These are phyloP conservation scores for Microcos paniculata DNA, from an alignment of 345 rosid species.

Conservation along the genomic window DNA sequence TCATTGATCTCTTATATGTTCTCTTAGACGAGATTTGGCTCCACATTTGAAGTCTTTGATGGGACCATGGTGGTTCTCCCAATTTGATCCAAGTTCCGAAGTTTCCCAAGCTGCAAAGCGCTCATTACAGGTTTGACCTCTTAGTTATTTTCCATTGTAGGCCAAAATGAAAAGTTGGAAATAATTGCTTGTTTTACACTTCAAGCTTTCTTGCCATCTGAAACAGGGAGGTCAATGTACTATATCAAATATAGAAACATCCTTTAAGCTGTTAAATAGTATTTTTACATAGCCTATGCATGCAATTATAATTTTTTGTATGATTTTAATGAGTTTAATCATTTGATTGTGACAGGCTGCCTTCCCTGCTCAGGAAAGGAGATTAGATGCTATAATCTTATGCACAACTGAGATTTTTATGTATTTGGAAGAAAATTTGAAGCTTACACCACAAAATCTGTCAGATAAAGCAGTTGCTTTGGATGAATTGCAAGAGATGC, in stretches of 20 bases:
- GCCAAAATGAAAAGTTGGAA: too few relatives aligned
- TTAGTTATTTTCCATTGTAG: not conserved
- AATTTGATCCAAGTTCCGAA: slow-evolving; percentile 83
- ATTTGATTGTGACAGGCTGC: slow-evolving; percentile 63
- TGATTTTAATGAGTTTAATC: slow-evolving; percentile 20
- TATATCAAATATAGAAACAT: not conserved
- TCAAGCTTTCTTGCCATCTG: too few relatives aligned
- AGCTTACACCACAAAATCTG: slow-evolving; percentile 70
- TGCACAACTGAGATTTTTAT: slow-evolving; percentile 67
- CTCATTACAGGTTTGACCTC: slow-evolving; percentile 70
- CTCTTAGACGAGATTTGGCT: slow-evolving; percentile 82
- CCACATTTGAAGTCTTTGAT: slow-evolving; percentile 80
- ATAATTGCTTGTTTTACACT: too few relatives aligned
- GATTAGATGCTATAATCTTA: slow-evolving; percentile 81
- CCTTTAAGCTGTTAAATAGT: not conserved
- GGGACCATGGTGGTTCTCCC: slow-evolving; percentile 99
- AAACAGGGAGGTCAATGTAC: too few relatives aligned
- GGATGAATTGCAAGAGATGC: slow-evolving; percentile 92
- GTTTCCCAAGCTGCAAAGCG: slow-evolving; percentile 85
- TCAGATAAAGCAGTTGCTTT: slow-evolving; percentile 80
- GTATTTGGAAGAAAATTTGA: slow-evolving; percentile 93
- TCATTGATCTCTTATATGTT: slow-evolving; percentile 23
- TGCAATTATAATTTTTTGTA: not conserved
- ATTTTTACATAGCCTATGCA: not conserved
- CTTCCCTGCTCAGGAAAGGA: slow-evolving; percentile 88